Evolutionary conservation across 805 yeast species (phyloP), one percentile per base, ranked within the genome.

Genomic region (Sungouiella blattae): DNA sequence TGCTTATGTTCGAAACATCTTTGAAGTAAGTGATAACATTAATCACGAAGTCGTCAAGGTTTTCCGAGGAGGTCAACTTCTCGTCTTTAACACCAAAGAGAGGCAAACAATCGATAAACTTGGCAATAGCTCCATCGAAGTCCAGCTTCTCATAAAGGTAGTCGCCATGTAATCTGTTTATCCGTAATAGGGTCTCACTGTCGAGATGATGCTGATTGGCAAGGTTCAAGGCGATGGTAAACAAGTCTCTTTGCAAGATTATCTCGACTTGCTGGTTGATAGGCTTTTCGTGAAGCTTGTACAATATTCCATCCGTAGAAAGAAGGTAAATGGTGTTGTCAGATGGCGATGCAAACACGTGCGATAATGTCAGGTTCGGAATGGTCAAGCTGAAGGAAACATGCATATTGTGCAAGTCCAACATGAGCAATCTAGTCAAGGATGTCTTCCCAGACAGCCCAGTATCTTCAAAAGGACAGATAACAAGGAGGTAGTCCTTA

Each of bases 11-110:
- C 5, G 85, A 78, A 14, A 87, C 81, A 40, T 83, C 94, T 44
- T 83, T 80, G 56, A 82, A 87, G 49, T 82, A 81, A 28, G 86
- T 75, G 13, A 91, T 85, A 3, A 88, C 77, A 39, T 80, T 85
- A 54, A 91, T 84, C 2, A 88, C 37, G 22, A 47, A 48, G 28
- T 47, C 52, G 27, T 62, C 65, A 22, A 60, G 36, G 14, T 53
- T 47, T 4, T 18, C 33, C 5, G 32, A 14, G 6, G 6, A 17
- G 4, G 28, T 12, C 14, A 30, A 14, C 22, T 34, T 34, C n/a
- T 53, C 55, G 6, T 45, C 36, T 1, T 44, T 48, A 5, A 30
- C 32, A 18, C 5, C 26, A 26, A 51, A 53, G 9, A 58, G 47
- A 5, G 49, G 47, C 34, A 67, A 51, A 30, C 70, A 62, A 28